Evolutionary conservation across 192 early-diverging fungal species (phyloP), one percentile per base, ranked within the genome.

Genomic region (Entomortierella lignicola): DNA sequence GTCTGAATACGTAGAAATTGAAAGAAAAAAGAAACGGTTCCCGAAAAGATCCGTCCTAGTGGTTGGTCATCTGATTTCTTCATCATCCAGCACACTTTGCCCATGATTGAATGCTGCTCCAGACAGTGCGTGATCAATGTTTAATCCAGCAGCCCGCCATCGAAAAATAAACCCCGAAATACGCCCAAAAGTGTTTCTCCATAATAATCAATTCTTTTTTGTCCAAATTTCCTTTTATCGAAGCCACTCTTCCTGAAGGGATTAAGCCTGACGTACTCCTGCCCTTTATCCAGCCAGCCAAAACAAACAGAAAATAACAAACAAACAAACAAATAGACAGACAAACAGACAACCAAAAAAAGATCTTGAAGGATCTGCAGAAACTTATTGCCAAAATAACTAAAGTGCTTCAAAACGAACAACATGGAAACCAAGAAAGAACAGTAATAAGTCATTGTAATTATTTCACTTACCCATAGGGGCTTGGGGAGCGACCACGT

Each of bases 401-500:
- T 32, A 57, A 47, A 20, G 20, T 2, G 41, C 4, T 53, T 57
- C 50, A 55, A 51, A 25, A 41, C 39, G 18, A 25, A 2, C n/a
- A 54, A 27, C 4, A 26, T 54, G 21, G 21, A 2, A 26, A 11
- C 5, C 27, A 56, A 42, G 8, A 37, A 64, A 52, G 17, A 34
- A 52, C 11, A 39, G 5, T 15, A 8, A 34, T 23, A 54, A 30
- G n/a, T 2, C 21, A 43, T 2, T 21, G 21, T 8, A 1, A 18
- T 29, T 18, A 11, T 37, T 30, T 21, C 25, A 50, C 66, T 70
- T 79, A 79, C 75, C 72, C 82, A 63, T 83, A 83, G 13, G 82
- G 82, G 63, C 77, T 81, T 12, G 71, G 65, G n/a, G 82, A 83
- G 41, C 71, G 74, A 23, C 82, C 77, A 63, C 71, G 71, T 56